Evolutionary conservation across 2,329 filamentous ascomycete species (phyloP), one percentile per base, ranked within the genome.

Genomic region (Fusarium equiseti): DNA sequence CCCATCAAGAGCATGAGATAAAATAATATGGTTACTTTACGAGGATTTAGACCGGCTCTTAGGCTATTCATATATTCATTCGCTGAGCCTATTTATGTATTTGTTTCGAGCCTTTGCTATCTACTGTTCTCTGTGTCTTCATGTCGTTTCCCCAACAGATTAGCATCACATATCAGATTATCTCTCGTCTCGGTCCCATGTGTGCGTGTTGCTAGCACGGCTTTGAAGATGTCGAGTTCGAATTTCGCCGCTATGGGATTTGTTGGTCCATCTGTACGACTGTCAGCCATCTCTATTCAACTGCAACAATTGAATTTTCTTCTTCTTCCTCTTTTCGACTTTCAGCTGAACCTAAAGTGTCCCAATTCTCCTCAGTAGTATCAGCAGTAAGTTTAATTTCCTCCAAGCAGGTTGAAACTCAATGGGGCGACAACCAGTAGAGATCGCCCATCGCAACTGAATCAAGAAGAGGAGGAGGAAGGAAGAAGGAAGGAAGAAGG

Each of bases 211-310:
- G 18, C 27, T 43, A n/a, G 50, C 18, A 43, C 50, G 32, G n/a
- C 26, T 57, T 38, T 67, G 70, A 18, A 66, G 66, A 38, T 72
- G 70, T 20, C 68, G 70, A n/a, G 66, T 56, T 32, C 69, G 61
- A 18, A 77, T 60, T 35, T 76, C 71, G 26, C 66, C 44, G 55
- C 73, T 67, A 16, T 58, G 56, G 8, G 73, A 50, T 38, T 75
- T 77, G 45, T 77, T 78, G 15, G 75, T 75, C 77, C 77, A 78
- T 40, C 76, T 78, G 31, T 26, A 52, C 24, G 24, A 27, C 5
- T 29, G 35, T 53, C 16, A 53, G 35, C 26, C 18, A 51, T 51
- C 24, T 51, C 24, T 20, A 7, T 29, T 22, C 42, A 20, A 42
- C 7, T 38, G 35, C 35, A 38, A 38, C 35, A 38, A 38, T n/a